These are phyloP conservation scores for Acanthamoeba sp. DNA, from an alignment of 208 protist species.

Conservation along the genomic window DNA sequence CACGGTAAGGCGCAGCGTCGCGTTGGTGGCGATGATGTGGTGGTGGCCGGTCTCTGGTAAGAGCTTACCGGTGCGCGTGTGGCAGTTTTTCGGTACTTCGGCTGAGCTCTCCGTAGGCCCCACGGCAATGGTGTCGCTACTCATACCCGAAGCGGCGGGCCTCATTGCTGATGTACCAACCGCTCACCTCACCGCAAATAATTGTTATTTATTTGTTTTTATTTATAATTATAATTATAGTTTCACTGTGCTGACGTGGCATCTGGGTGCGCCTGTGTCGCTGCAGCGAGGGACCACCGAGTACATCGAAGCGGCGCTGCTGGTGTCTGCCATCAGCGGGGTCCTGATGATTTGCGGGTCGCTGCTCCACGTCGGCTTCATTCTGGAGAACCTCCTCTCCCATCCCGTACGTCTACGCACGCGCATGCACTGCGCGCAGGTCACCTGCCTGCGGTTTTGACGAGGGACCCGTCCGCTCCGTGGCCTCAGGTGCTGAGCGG, in stretches of 20 bases:
- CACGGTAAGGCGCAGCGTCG: neutral
- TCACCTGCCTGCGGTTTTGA: too few species aligned
- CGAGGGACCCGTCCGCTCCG: too few species aligned
- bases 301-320: neutral
- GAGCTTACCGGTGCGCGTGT: too few species aligned
- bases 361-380: slow-evolving; percentile 18
- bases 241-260: neutral
- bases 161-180: neutral
- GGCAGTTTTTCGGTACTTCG: slow-evolving; percentile 38
- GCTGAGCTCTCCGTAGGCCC: slow-evolving; percentile 40
- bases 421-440: too few species aligned
- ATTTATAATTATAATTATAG: neutral
- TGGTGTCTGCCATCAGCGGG: neutral
- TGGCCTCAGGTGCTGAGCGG: slow-evolving; percentile 36
- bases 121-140: slow-evolving; percentile 13
- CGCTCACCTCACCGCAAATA: too few species aligned
- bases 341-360: neutral
- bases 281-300: neutral
- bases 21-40: too few species aligned
- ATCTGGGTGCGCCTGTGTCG: neutral
- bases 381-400: slow-evolving; percentile 52
- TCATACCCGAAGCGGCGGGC: slow-evolving; percentile 30
- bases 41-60: too few species aligned
- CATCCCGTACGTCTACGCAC: slow-evolving; percentile 40
- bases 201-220: neutral